phyloP scores from a whole-genome alignment of 306 rosid genomes.

The Rubus idaeus region DNA sequence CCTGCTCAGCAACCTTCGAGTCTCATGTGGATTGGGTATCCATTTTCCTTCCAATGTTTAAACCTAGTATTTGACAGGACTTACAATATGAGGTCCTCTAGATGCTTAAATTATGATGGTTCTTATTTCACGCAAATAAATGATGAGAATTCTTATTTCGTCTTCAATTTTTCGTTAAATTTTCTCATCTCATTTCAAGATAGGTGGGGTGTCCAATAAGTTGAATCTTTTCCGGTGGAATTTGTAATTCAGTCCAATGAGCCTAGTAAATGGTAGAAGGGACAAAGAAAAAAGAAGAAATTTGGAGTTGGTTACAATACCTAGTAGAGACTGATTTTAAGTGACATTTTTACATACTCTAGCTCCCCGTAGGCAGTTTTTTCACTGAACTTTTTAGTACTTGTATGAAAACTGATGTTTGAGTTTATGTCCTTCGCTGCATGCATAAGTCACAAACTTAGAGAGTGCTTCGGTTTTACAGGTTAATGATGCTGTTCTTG shows the following conservation, averaged over 20 bases:
- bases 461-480: constrained; percentile 44
- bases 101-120: background rate
- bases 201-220: background rate
- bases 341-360: background rate
- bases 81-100: background rate
- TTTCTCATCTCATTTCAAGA: background rate
- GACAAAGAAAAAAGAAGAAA: background rate
- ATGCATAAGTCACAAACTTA: constrained; percentile 10
- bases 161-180: background rate
- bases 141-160: background rate
- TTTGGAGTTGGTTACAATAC: background rate
- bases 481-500: constrained; percentile 96
- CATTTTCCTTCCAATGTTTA: constrained; percentile 11
- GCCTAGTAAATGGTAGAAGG: background rate
- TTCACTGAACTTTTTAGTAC: background rate
- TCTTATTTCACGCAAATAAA: background rate
- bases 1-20: constrained; percentile 91
- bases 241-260: background rate
- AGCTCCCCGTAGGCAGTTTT: background rate
- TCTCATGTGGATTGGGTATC: constrained; percentile 99
- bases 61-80: background rate
- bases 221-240: background rate
- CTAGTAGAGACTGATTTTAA: background rate
- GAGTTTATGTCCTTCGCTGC: constrained; percentile 1
- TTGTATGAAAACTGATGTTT: background rate